phyloP scores from a whole-genome alignment of 2,329 filamentous ascomycete species.

The Ascochyta rabiei region DNA sequence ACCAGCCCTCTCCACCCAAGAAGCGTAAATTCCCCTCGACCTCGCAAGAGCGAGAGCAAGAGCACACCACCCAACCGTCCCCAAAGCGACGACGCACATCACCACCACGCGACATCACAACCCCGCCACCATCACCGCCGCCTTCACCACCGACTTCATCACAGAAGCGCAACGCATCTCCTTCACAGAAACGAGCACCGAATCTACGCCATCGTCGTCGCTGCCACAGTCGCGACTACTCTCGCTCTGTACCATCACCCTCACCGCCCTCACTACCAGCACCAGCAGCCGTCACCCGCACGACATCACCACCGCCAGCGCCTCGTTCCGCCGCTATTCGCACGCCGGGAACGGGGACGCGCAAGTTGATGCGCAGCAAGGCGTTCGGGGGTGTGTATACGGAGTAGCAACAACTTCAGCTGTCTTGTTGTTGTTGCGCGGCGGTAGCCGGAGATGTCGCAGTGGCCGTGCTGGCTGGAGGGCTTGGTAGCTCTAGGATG shows the following conservation, averaged over 20 bases:
- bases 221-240: too few species aligned
- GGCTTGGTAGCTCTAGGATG: neutral
- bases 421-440: too few species aligned
- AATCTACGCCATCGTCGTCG: too few species aligned
- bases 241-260: too few species aligned
- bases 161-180: neutral
- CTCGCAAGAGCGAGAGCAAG: neutral
- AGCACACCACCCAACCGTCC: neutral
- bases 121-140: neutral
- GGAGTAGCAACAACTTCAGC: too few species aligned
- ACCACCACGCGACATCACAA: neutral
- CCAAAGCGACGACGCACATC: neutral
- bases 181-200: too few species aligned
- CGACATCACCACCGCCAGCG: too few species aligned
- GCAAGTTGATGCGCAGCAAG: neutral
- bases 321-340: too few species aligned
- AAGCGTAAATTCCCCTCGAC: constrained; percentile 1
- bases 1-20: neutral
- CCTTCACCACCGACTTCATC: neutral
- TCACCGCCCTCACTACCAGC: too few species aligned
- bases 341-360: neutral
- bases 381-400: neutral
- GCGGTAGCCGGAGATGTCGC: too few species aligned
- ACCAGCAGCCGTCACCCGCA: too few species aligned
- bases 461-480: too few species aligned